Evolutionary conservation across 192 early-diverging fungal genomes (phyloP).

Genomic region (Allomyces macrogynus): DNA sequence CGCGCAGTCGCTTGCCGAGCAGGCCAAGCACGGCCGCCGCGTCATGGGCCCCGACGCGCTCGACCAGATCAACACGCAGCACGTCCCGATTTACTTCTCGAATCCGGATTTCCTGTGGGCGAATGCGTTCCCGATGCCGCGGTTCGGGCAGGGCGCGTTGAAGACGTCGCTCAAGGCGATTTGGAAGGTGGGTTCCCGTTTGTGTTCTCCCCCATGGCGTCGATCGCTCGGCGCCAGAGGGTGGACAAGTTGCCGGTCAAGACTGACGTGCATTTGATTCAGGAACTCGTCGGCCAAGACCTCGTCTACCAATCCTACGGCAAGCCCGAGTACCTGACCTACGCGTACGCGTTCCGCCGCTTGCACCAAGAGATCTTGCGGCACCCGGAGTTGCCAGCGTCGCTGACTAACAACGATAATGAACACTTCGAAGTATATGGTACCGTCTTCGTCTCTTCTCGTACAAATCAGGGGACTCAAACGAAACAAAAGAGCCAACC

Average conservation of each 20-base stretch:
- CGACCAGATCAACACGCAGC: slow-evolving; percentile 16
- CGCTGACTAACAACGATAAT: background rate
- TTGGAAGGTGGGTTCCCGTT: slow-evolving; percentile 19
- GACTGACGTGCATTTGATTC: background rate
- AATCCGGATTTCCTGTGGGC: slow-evolving; percentile 54
- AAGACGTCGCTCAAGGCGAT: slow-evolving; percentile 45
- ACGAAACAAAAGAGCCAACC: no score
- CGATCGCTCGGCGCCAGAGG: background rate
- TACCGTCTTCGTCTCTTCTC: no score
- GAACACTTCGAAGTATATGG: background rate
- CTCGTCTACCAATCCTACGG: slow-evolving; percentile 54
- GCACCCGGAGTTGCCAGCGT: background rate
- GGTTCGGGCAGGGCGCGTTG: slow-evolving; percentile 72
- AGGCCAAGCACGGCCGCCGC: background rate
- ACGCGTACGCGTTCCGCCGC: slow-evolving; percentile 27
- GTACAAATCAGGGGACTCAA: no score
- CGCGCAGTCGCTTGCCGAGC: no score
- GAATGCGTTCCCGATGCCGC: slow-evolving; percentile 54
- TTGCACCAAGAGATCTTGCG: background rate
- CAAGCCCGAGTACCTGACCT: slow-evolving; percentile 61
- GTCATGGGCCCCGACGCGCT: slow-evolving; percentile 10
- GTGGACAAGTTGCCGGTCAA: no score
- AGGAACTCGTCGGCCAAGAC: slow-evolving; percentile 18
- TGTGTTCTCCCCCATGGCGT: background rate
- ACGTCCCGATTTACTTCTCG: slow-evolving; percentile 57